Evolutionary conservation across 306 rosid genomes (phyloP).

Genomic region (Cicer judaicum): DNA sequence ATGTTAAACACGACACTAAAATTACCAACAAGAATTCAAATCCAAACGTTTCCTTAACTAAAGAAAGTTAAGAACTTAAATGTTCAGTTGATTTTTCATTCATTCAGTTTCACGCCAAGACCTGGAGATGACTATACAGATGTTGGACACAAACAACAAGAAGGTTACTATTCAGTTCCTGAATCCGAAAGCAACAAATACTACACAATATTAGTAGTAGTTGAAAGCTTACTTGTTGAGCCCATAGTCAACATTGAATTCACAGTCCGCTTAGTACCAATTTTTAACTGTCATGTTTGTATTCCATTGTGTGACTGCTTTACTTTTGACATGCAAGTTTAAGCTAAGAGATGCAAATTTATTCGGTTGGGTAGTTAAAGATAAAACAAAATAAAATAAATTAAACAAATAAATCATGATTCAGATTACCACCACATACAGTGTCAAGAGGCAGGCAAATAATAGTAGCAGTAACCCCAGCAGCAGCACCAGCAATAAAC

Average conservation of each 20-base stretch:
- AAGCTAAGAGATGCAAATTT: constrained; percentile 7
- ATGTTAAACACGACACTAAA: background rate
- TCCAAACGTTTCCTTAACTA: background rate
- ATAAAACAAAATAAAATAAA: constrained; percentile 1
- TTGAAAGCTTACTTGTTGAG: constrained; percentile 32
- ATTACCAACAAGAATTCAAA: constrained; percentile 16
- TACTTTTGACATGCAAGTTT: background rate
- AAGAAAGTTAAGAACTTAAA: constrained; percentile 17
- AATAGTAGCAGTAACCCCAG: constrained; percentile 83
- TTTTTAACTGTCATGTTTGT: background rate
- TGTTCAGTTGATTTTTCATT: constrained; percentile 21
- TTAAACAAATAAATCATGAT: background rate
- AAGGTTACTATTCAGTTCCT: constrained; percentile 21
- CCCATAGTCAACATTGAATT: constrained; percentile 22
- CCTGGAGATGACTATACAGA: background rate
- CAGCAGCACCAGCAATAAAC: constrained; percentile 95
- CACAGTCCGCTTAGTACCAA: background rate
- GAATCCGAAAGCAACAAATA: constrained; percentile 9
- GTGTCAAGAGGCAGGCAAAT: constrained; percentile 96
- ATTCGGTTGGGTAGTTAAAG: constrained; percentile 19
- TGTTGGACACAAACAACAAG: constrained; percentile 4
- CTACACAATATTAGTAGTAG: background rate
- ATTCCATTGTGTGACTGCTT: background rate
- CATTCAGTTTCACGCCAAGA: constrained; percentile 14
- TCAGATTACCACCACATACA: constrained; percentile 62